Conservation (phyloP, 768 basidiomycete species). For the Tylopilus intermedius region DNA sequence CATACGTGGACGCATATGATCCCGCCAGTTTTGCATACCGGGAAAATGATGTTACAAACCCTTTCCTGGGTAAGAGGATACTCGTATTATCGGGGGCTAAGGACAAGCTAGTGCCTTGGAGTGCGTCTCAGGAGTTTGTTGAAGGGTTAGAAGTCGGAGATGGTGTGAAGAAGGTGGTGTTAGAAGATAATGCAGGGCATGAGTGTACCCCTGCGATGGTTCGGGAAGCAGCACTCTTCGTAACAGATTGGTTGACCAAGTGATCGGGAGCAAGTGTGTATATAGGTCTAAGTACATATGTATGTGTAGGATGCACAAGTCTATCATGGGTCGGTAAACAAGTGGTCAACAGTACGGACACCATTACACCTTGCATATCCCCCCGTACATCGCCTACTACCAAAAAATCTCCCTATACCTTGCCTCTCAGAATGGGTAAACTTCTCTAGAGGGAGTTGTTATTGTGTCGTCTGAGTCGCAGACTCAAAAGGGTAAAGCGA, state of each 20-base stretch:
- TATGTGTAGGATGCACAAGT: neutral
- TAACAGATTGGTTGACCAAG: slow-evolving; percentile 23
- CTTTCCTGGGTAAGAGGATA: slow-evolving; percentile 68
- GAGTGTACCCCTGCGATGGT: slow-evolving; percentile 59
- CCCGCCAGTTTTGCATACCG: slow-evolving; percentile 42
- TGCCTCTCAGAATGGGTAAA: slow-evolving; percentile 20
- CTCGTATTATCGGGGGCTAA: slow-evolving; percentile 63
- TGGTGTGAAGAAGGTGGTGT: slow-evolving; percentile 53
- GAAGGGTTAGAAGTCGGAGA: slow-evolving; percentile 49
- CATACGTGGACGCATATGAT: slow-evolving; percentile 43
- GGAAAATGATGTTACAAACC: slow-evolving; percentile 39
- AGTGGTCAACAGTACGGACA: no score
- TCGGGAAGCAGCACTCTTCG: slow-evolving; percentile 34
- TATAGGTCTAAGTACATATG: neutral
- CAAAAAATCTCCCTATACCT: slow-evolving; percentile 41
- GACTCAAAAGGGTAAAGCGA: slow-evolving; percentile 38
- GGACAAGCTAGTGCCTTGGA: slow-evolving; percentile 67
- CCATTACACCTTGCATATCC: slow-evolving; percentile 61
- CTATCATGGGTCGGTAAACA: no score
- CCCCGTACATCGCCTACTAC: slow-evolving; percentile 44
- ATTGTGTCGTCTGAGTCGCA: slow-evolving; percentile 85
- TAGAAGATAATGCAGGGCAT: slow-evolving; percentile 59
- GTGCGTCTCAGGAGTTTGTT: slow-evolving; percentile 52
- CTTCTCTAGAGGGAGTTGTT: slow-evolving; percentile 50
- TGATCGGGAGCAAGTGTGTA: slow-evolving; percentile 1